Conservation (phyloP, 164 flowering plant genomes). For the Tetracentron sinense region DNA sequence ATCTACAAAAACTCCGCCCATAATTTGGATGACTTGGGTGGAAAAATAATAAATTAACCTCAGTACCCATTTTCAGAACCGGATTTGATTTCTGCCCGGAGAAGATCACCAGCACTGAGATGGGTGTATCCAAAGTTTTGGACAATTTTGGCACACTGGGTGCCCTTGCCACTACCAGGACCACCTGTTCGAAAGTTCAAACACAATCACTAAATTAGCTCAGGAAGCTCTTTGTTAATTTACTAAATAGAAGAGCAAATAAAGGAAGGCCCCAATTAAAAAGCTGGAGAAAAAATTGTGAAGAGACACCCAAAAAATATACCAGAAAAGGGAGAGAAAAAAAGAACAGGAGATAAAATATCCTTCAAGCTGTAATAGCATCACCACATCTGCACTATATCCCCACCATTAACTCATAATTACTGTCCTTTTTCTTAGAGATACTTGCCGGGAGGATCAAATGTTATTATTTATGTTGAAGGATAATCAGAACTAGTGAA, state of each 20-base stretch:
- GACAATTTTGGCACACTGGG: conserved; percentile 38
- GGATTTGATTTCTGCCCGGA: conserved; percentile 36
- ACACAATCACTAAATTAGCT: not conserved
- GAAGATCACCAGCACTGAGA: conserved; percentile 46
- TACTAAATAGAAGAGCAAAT: not conserved
- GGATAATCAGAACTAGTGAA: too few species aligned
- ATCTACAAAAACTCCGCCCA: too few species aligned
- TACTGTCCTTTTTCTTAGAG: too few species aligned
- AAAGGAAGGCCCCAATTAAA: not conserved
- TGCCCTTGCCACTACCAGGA: conserved; percentile 51
- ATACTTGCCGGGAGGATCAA: too few species aligned
- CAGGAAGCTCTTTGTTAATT: not conserved
- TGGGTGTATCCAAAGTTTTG: conserved; percentile 38
- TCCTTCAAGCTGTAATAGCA: too few species aligned
- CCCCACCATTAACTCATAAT: too few species aligned
- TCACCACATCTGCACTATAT: too few species aligned
- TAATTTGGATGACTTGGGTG: too few species aligned
- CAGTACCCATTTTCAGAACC: conserved; percentile 41
- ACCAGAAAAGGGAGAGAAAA: too few species aligned
- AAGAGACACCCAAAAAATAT: not conserved
- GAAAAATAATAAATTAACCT: too few species aligned
- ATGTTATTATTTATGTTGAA: too few species aligned
- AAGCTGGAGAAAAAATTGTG: not conserved
- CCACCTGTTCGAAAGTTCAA: conserved; percentile 30
- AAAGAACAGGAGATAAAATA: too few species aligned